Evolutionary conservation across 2,329 filamentous ascomycete species (phyloP).

Genomic region (Scedosporium boydii): DNA sequence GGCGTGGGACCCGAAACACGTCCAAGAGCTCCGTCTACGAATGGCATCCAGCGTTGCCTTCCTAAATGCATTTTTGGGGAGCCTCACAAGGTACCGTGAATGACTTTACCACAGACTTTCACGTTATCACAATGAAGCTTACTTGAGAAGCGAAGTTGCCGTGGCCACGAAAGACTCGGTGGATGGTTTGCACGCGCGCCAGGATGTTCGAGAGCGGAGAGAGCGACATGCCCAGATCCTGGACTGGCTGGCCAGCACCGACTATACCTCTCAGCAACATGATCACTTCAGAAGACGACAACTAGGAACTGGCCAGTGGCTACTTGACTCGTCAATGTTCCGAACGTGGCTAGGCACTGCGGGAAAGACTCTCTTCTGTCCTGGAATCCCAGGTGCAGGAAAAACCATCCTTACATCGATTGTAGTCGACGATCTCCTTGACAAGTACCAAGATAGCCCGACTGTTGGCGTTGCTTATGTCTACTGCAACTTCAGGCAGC

Average conservation of each 20-base stretch:
- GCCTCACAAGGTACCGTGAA: too few species aligned
- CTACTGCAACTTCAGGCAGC: constrained; percentile 20
- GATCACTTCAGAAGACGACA: constrained; percentile 22
- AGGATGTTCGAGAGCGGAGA: background rate
- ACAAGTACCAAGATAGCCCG: constrained; percentile 7
- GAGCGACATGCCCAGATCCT: constrained; percentile 12
- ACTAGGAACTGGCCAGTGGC: constrained; percentile 29
- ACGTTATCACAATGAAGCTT: too few species aligned
- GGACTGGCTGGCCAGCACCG: constrained; percentile 27
- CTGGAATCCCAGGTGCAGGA: constrained; percentile 22
- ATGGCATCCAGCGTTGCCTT: too few species aligned
- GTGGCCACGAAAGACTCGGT: background rate
- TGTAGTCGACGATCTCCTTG: constrained; percentile 10
- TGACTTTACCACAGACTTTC: too few species aligned
- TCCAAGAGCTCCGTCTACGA: too few species aligned
- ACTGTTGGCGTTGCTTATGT: constrained; percentile 18
- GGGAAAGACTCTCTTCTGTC: constrained; percentile 26
- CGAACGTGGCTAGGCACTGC: constrained; percentile 15
- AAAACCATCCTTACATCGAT: constrained; percentile 22
- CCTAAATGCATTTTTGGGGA: too few species aligned
- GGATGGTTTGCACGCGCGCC: background rate
- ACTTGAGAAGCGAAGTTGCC: too few species aligned
- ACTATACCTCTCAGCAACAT: constrained; percentile 26
- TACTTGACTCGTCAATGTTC: constrained; percentile 25
- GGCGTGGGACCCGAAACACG: too few species aligned